Evolutionary conservation across 2,329 filamentous ascomycete species (phyloP), one percentile per base, ranked within the genome.

Genomic region (Colletotrichum spinosum): DNA sequence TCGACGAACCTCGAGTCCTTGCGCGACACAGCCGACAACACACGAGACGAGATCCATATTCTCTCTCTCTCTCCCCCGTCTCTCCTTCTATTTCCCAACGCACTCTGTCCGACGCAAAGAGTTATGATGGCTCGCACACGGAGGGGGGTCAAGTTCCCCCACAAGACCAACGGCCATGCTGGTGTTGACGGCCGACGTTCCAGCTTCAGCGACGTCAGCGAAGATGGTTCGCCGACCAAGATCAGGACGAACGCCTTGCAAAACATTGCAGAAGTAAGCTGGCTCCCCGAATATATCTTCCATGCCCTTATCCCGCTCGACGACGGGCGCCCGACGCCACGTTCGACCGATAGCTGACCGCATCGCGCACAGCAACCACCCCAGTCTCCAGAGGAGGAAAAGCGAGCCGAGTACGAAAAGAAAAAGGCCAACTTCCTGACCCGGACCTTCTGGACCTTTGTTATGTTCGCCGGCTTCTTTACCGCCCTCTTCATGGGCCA

Each of bases 351-450:
- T 8, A 13, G 42, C 58, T 66, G 49, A 66, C 59, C 15, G 11
- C 11, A 25, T 41, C 45, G 33, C 39, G 38, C 15, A 15, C 46
- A 12, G 34, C 66, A 86, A 82, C 84, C 83, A 71, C 74, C 78
- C 10, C 72, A 79, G 8, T 73, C 77, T 41, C 72, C 76, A 62
- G 67, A 65, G 42, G 78, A 81, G 50, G 78, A 82, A 67, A 76
- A 80, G 67, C 76, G 77, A 57, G 77, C 78, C 73, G 96, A 97
- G 68, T 97, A 97, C 78, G 94, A 98, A 77, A 98, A 98, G 88
- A 99, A 99, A 81, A 97, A 97, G 83, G 91, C 94, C 78, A 97
- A 96, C 78, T 98, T 99, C 83, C 92, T 97, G 74, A 97, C 94
- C 44, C 90, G 96, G 74, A 95, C 95, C 59, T 93, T 97, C 84